Base-by-base conservation (phyloP, 2,329 filamentous ascomycete genomes). In the Chaetothyriales sp. region DNA sequence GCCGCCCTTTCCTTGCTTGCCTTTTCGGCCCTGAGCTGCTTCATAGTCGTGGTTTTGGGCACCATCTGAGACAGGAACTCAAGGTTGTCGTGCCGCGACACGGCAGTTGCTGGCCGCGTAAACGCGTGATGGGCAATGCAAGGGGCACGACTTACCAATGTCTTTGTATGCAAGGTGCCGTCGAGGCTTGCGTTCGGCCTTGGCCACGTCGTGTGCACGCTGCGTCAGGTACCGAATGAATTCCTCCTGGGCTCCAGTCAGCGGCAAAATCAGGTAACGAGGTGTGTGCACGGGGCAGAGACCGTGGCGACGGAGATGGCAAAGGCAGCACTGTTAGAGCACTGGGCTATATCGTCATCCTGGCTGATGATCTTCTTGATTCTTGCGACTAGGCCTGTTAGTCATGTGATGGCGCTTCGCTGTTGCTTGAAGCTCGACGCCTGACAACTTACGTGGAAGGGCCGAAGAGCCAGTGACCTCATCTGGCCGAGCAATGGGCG, bases 131-230 rank as follows among this genome's bases (percentile, higher is more conserved):
- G 28, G 20, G 44, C 51, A n/a, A 25, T 13, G 22, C 29, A 18
- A 46, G 22, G 47, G 47, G 18, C 18, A 25, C 7, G 20, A 63
- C 76, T 53, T 72, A 89, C 86, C 84, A 44, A 98, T 77, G 68
- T 98, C 92, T 65, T 87, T 87, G 73, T 98, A 98, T 67, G 97
- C 92, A 56, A 98, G 85, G 64, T 94, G 95, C 55, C 89, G 82
- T 52, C 92, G 78, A 5, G 90, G 90, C 67, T 97, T 97, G 61
- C 85, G 80, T 69, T 97, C 92, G 1, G 89, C 78, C 65, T 92
- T 94, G 62, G 89, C 85, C 62, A 94, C 86, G 63, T 86, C 89
- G 66, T 94, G 83, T 22, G 85, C 83, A 66, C 94, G 86, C 56
- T 85, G 78, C 18, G 89, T 82, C 22, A 98, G 78, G 67, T 97